These are phyloP conservation scores for Geosmithia flava DNA, from an alignment of 2,329 filamentous ascomycete genomes.

Conservation along the genomic window DNA sequence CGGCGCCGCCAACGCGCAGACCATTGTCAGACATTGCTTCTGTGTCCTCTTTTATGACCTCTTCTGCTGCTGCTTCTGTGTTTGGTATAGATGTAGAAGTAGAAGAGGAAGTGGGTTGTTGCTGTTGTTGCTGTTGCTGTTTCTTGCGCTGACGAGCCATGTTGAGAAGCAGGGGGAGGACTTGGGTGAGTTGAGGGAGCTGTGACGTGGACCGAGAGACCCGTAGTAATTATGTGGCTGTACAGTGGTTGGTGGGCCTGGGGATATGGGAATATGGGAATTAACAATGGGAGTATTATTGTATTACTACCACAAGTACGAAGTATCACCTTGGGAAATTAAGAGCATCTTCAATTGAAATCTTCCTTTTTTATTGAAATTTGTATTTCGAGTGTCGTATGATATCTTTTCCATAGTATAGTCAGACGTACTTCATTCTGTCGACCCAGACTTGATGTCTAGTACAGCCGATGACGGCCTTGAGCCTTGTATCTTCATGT, in stretches of 20 bases:
- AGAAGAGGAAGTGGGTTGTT: background rate
- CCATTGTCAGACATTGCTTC: background rate
- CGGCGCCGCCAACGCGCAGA: constrained; percentile 2
- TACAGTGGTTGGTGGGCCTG: too few relatives aligned
- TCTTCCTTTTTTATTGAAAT: background rate
- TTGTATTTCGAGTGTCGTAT: background rate
- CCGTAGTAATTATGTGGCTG: too few relatives aligned
- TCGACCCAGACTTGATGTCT: too few relatives aligned
- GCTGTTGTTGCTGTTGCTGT: background rate
- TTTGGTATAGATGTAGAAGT: background rate
- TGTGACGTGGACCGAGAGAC: background rate
- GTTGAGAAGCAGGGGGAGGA: background rate
- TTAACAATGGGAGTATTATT: too few relatives aligned
- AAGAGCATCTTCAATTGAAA: background rate
- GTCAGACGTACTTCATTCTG: too few relatives aligned
- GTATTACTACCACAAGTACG: too few relatives aligned
- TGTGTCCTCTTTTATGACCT: background rate
- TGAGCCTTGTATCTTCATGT: background rate
- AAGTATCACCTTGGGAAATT: background rate
- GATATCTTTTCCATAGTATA: background rate
- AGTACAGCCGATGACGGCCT: background rate
- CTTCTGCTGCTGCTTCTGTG: too few relatives aligned
- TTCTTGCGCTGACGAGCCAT: background rate
- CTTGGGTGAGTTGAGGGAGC: background rate
- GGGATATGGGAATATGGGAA: too few relatives aligned